Evolutionary conservation across 2,329 filamentous ascomycete species (phyloP).

Genomic region (Fusarium armeniacum): DNA sequence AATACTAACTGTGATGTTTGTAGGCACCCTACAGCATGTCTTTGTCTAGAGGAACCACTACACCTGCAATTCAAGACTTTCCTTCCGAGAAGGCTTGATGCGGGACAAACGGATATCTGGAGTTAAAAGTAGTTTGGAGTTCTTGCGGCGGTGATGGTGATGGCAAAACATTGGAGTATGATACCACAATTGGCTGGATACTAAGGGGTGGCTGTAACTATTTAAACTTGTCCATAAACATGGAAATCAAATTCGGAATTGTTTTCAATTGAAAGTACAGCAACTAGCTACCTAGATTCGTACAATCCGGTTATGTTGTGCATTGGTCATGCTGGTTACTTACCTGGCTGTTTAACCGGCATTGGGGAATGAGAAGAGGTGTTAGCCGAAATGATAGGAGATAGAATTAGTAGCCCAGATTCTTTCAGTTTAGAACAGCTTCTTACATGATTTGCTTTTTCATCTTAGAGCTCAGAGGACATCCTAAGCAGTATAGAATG

Average conservation of each 20-base stretch:
- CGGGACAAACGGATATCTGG: background rate
- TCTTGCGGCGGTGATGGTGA: slow-evolving; percentile 1
- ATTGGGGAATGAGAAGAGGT: background rate
- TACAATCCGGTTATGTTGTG: background rate
- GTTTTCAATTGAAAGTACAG: background rate
- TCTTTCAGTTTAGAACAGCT: background rate
- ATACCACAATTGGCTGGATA: slow-evolving; percentile 28
- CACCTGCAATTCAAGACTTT: slow-evolving; percentile 65
- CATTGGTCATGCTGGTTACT: background rate
- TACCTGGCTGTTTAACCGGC: background rate
- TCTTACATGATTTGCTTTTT: background rate
- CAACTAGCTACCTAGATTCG: background rate
- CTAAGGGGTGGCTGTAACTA: background rate
- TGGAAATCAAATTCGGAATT: background rate
- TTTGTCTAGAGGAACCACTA: slow-evolving; percentile 71
- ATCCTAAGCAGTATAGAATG: background rate
- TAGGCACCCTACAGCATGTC: slow-evolving; percentile 82
- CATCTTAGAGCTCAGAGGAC: background rate
- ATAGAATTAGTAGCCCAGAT: background rate
- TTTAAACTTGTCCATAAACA: background rate
- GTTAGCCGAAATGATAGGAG: background rate
- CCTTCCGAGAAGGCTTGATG: slow-evolving; percentile 47
- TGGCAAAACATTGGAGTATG: slow-evolving; percentile 18
- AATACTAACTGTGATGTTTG: slow-evolving; percentile 14
- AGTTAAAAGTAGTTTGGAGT: slow-evolving; percentile 1